phyloP scores from a whole-genome alignment of 169 alveolate genomes.

The Hepatocystis sp. region DNA sequence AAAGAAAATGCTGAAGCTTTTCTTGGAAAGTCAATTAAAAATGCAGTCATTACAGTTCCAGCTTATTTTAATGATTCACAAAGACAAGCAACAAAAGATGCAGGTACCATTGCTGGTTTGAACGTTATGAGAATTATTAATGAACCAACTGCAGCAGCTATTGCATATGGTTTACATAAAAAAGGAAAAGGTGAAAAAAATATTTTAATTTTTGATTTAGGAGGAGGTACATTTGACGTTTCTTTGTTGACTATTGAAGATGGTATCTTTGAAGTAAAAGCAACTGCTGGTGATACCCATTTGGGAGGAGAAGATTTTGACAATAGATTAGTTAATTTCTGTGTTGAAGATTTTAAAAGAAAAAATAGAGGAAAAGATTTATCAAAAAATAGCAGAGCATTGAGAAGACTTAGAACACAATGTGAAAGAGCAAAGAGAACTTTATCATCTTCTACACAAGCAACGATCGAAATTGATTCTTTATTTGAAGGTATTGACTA shows the following conservation, averaged over 20 bases:
- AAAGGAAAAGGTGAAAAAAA: conserved; percentile 93
- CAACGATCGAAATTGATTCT: conserved; percentile 97
- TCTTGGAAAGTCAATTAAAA: conserved; percentile 94
- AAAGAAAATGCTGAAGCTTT: conserved; percentile 98
- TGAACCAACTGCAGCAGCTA: conserved; percentile 99
- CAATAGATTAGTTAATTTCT: conserved; percentile 96
- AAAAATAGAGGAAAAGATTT: conserved; percentile 93
- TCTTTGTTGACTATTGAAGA: conserved; percentile 97
- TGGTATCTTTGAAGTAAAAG: conserved; percentile 98
- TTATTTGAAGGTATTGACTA: conserved; percentile 96
- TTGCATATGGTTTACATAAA: conserved; percentile 98
- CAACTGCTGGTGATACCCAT: conserved; percentile 99
- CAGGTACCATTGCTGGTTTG: conserved; percentile 99
- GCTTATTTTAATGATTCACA: conserved; percentile 99
- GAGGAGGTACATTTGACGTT: conserved; percentile 99
- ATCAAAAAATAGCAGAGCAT: conserved; percentile 92
- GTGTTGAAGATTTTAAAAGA: conserved; percentile 96
- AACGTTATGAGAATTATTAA: conserved; percentile 97
- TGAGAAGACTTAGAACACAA: conserved; percentile 96
- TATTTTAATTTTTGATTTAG: conserved; percentile 97
- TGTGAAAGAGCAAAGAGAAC: conserved; percentile 99
- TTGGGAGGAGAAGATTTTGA: conserved; percentile 99
- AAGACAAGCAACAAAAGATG: conserved; percentile 99
- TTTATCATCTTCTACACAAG: conserved; percentile 96
- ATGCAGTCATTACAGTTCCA: conserved; percentile 99